Conservation (phyloP, 2,329 filamentous ascomycete genomes). For the Fusarium tjaetaba region DNA sequence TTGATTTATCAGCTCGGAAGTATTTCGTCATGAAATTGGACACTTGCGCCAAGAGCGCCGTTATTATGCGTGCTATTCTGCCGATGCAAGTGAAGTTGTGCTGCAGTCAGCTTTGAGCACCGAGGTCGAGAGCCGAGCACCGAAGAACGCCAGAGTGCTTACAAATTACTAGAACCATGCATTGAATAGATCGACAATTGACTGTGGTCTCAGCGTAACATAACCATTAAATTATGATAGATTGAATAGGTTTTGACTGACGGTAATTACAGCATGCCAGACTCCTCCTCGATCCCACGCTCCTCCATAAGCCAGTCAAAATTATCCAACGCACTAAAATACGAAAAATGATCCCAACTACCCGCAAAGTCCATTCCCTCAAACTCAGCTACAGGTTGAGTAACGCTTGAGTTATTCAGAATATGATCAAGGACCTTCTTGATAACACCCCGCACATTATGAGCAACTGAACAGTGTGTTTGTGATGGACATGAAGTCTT, state of each 20-base stretch:
- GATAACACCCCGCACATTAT: neutral
- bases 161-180: rapidly evolving
- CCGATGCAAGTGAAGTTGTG: neutral
- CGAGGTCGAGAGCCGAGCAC: neutral
- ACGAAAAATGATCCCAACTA: neutral
- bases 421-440: neutral
- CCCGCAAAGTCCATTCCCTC: neutral
- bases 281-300: rapidly evolving
- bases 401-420: neutral
- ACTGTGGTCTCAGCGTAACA: too few species aligned
- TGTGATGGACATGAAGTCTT: neutral
- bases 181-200: rapidly evolving
- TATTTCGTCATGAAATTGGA: rapidly evolving
- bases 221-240: too few species aligned
- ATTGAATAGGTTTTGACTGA: rapidly evolving
- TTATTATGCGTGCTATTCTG: rapidly evolving
- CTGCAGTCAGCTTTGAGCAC: neutral
- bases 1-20: neutral
- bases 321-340: neutral
- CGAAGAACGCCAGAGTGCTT: neutral
- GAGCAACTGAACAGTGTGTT: neutral
- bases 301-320: neutral
- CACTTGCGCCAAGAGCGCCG: rapidly evolving
- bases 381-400: rapidly evolving
- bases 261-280: neutral